Evolutionary conservation across 2,329 filamentous ascomycete genomes (phyloP).

Genomic region (Fusarium haematococcum): DNA sequence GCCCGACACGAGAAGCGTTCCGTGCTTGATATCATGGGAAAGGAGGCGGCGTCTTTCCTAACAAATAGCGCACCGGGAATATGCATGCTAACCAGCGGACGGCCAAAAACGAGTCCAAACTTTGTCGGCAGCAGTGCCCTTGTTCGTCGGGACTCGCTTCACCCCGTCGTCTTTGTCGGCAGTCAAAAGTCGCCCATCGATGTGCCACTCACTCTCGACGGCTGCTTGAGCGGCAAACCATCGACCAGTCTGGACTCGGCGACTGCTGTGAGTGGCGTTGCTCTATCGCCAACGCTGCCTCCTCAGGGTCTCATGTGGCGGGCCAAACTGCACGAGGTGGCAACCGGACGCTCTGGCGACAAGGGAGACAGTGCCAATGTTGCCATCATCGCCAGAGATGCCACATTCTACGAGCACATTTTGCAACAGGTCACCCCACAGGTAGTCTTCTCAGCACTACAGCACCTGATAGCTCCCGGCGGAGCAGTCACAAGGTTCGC

Average conservation of each 20-base stretch:
- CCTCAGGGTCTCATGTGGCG: background rate
- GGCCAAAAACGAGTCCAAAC: background rate
- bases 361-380: background rate
- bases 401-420: background rate
- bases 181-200: background rate
- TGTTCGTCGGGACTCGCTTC: background rate
- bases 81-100: background rate
- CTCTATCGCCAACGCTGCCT: background rate
- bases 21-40: background rate
- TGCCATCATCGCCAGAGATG: background rate
- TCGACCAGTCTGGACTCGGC: background rate
- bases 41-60: background rate
- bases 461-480: background rate
- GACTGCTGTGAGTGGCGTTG: background rate
- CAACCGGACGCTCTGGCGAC: background rate
- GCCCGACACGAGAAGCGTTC: background rate
- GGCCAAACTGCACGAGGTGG: background rate
- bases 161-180: background rate
- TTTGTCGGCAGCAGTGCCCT: background rate
- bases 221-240: background rate
- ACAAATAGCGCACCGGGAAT: background rate
- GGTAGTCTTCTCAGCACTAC: background rate
- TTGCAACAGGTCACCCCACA: background rate
- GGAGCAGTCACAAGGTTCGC: background rate
- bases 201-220: background rate